These are phyloP conservation scores for Russula lepida DNA, from an alignment of 768 basidiomycete genomes.

Conservation along the genomic window DNA sequence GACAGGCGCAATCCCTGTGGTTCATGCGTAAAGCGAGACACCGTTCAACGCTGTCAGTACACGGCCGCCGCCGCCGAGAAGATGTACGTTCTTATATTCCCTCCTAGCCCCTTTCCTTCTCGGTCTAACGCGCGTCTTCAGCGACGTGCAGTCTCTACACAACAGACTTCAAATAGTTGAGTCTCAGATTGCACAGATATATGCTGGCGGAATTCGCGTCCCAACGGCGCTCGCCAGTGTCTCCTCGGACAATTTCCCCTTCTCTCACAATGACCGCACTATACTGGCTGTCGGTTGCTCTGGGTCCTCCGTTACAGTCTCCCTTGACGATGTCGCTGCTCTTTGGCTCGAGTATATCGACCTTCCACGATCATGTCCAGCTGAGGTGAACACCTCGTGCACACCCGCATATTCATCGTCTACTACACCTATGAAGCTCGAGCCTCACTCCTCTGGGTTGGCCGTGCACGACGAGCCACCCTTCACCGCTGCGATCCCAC, in stretches of 20 bases:
- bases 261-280: slow-evolving; percentile 31
- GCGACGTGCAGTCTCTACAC: slow-evolving; percentile 76
- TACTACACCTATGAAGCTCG: slow-evolving; percentile 18
- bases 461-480: slow-evolving; percentile 20
- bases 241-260: slow-evolving; percentile 19
- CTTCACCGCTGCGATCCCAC: slow-evolving; percentile 18
- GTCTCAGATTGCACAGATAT: slow-evolving; percentile 42
- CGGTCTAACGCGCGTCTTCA: slow-evolving; percentile 23
- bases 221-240: slow-evolving; percentile 1
- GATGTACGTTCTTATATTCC: slow-evolving; percentile 42
- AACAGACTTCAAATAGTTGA: slow-evolving; percentile 72
- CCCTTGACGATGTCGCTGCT: slow-evolving; percentile 47
- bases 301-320: slow-evolving; percentile 43
- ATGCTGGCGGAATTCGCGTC: slow-evolving; percentile 22
- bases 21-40: slow-evolving; percentile 73
- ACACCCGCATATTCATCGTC: slow-evolving; percentile 12
- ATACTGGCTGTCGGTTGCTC: slow-evolving; percentile 33
- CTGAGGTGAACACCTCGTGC: slow-evolving; percentile 13
- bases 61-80: slow-evolving; percentile 80
- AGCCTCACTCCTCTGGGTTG: slow-evolving; percentile 12
- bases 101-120: no score
- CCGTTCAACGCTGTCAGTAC: slow-evolving; percentile 62
- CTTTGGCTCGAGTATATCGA: slow-evolving; percentile 55
- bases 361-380: slow-evolving; percentile 25
- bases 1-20: slow-evolving; percentile 72